phyloP scores from a whole-genome alignment of 2,329 filamentous ascomycete species.

The Colletotrichum trifolii region DNA sequence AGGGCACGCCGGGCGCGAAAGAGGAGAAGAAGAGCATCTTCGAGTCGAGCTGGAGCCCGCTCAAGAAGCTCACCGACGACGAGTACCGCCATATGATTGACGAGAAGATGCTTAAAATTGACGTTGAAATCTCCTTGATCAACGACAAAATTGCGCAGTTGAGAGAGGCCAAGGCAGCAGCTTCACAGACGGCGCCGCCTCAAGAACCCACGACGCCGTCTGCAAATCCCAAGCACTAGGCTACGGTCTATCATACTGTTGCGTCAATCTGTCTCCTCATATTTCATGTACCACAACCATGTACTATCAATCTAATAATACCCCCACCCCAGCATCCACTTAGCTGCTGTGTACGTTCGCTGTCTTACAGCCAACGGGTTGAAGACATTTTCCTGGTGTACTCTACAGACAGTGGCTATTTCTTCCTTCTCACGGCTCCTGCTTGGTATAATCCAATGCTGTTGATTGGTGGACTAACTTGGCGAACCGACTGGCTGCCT shows the following conservation, averaged over 20 bases:
- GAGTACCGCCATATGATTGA: constrained; percentile 78
- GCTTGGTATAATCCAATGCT: neutral
- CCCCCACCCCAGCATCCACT: no score
- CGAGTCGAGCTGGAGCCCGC: constrained; percentile 76
- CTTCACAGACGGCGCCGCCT: neutral
- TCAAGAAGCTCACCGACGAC: constrained; percentile 76
- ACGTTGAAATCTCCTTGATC: constrained; percentile 81
- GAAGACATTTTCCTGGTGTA: no score
- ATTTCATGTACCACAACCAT: no score
- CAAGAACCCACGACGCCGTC: neutral
- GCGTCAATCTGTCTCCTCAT: no score
- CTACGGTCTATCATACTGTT: neutral
- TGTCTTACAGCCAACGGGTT: no score
- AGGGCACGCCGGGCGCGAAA: constrained; percentile 35
- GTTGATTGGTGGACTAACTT: neutral
- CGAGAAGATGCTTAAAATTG: constrained; percentile 76
- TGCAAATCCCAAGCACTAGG: neutral
- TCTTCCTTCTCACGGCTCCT: neutral
- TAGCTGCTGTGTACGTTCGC: no score
- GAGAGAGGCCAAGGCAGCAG: constrained; percentile 32
- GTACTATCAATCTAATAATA: no score
- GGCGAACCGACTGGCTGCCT: no score
- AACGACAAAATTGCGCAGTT: constrained; percentile 75
- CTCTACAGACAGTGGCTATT: no score
- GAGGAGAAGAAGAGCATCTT: constrained; percentile 55